phyloP scores from a whole-genome alignment of 73 alveolate genomes.

The Blepharisma stoltei region DNA sequence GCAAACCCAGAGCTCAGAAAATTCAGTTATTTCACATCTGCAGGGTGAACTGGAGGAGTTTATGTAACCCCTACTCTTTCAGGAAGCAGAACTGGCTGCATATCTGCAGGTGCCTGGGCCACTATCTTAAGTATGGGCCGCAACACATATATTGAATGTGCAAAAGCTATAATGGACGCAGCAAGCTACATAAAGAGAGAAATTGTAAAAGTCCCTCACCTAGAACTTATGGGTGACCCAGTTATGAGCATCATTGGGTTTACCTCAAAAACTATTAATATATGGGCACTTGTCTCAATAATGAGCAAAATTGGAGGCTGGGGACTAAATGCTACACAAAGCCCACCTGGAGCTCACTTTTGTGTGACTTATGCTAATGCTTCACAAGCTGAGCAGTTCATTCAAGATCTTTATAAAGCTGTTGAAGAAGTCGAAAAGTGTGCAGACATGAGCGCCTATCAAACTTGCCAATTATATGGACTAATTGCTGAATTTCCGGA shows the following conservation, averaged over 20 bases:
- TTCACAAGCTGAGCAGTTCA: slow-evolving; percentile 52
- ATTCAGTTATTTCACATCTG: slow-evolving; percentile 68
- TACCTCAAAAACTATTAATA: slow-evolving; percentile 36
- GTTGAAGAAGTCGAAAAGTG: slow-evolving; percentile 62
- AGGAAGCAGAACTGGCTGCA: slow-evolving; percentile 95
- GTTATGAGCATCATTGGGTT: slow-evolving; percentile 42
- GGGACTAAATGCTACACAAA: slow-evolving; percentile 44
- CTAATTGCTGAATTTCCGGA: slow-evolving; percentile 12
- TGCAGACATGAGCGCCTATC: background rate
- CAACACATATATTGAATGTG: slow-evolving; percentile 69
- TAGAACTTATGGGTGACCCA: slow-evolving; percentile 67
- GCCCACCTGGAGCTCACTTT: slow-evolving; percentile 72
- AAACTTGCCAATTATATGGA: background rate
- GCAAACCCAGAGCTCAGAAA: slow-evolving; percentile 81
- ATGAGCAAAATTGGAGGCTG: slow-evolving; percentile 60
- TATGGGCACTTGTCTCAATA: slow-evolving; percentile 42
- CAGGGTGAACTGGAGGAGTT: slow-evolving; percentile 91
- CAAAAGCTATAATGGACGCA: slow-evolving; percentile 67
- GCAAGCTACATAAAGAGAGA: slow-evolving; percentile 61
- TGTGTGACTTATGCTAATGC: slow-evolving; percentile 67
- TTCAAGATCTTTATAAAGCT: slow-evolving; percentile 60
- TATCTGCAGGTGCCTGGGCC: slow-evolving; percentile 95
- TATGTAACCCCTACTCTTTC: slow-evolving; percentile 81
- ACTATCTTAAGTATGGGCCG: slow-evolving; percentile 84
- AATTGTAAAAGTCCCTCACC: slow-evolving; percentile 64